Percentiles rank a stretch among this genome's conserved stretches.
phyloP scores from a whole-genome alignment of 2,329 filamentous ascomycete genomes.

The Huntiella moniliformis region DNA sequence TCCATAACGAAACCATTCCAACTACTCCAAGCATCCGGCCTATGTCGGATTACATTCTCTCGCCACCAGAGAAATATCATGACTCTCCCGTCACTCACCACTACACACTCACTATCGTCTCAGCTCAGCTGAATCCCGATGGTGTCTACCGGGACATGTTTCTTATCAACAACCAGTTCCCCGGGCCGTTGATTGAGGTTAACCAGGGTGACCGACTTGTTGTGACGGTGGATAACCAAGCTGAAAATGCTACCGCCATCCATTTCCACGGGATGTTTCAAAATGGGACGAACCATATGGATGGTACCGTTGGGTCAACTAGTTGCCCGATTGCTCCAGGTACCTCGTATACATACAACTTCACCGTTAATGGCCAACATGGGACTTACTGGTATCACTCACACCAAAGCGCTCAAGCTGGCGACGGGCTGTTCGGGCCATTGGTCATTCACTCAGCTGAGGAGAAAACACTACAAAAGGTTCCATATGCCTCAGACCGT shows the following conservation, averaged over 20 bases:
- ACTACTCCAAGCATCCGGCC: constrained; percentile 16
- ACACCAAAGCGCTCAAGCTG: constrained; percentile 44
- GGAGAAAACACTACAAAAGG: constrained; percentile 18
- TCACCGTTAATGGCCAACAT: constrained; percentile 35
- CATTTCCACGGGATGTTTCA: constrained; percentile 69
- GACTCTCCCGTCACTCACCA: constrained; percentile 31
- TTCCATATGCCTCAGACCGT: constrained; percentile 27
- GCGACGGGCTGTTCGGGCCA: constrained; percentile 49
- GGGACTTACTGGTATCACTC: constrained; percentile 44
- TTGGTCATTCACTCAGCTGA: constrained; percentile 43
- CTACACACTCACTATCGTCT: constrained; percentile 39
- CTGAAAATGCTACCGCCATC: constrained; percentile 45
- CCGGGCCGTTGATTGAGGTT: constrained; percentile 51
- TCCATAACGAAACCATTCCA: constrained; percentile 14
- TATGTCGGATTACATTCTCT: constrained; percentile 35
- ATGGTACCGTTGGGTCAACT: constrained; percentile 48
- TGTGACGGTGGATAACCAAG: constrained; percentile 49
- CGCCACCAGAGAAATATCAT: constrained; percentile 34
- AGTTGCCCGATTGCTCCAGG: constrained; percentile 50
- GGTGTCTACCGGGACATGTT: constrained; percentile 40
- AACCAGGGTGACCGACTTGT: constrained; percentile 56
- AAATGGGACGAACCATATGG: constrained; percentile 54
- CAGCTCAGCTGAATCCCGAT: constrained; percentile 41
- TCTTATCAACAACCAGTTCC: constrained; percentile 57
- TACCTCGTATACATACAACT: constrained; percentile 45